These are phyloP conservation scores for Phaseolus coccineus DNA, from an alignment of 331 rosid genomes.

Conservation along the genomic window DNA sequence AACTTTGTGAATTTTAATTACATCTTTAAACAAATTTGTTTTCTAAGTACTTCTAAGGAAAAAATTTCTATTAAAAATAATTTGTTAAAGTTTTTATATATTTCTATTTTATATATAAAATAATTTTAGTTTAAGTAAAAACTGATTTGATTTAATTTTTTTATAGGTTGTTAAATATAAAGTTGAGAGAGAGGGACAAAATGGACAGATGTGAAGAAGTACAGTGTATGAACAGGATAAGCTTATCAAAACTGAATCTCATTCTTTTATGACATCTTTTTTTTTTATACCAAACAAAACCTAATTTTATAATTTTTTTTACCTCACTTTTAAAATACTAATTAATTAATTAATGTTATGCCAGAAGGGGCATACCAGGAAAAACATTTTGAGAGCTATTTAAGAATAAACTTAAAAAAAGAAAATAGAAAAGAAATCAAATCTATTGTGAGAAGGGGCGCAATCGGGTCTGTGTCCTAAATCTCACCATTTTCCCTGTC, in stretches of 20 bases:
- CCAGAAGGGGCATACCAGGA: not conserved
- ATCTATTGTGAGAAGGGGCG: not conserved
- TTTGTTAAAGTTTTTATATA: no score
- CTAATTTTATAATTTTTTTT: not conserved
- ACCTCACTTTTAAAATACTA: not conserved
- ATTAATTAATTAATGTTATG: not conserved
- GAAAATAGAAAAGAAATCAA: not conserved
- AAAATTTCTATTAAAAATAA: no score
- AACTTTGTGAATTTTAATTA: no score
- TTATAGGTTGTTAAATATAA: no score
- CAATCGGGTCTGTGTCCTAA: conserved; percentile 16
- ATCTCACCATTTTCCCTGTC: conserved; percentile 51
- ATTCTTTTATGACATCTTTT: not conserved
- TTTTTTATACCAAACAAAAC: not conserved
- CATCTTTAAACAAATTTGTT: no score
- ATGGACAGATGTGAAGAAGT: not conserved
- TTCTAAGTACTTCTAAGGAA: no score
- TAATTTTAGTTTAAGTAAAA: no score
- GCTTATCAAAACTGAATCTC: conserved; percentile 12
- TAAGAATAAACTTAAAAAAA: not conserved
- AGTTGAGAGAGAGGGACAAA: not conserved
- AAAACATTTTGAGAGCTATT: not conserved
- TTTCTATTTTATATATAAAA: no score
- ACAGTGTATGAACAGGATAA: not conserved
- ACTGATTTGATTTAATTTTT: no score